These are phyloP conservation scores for Syzygium aqueum DNA, from an alignment of 345 rosid species.

Conservation along the genomic window DNA sequence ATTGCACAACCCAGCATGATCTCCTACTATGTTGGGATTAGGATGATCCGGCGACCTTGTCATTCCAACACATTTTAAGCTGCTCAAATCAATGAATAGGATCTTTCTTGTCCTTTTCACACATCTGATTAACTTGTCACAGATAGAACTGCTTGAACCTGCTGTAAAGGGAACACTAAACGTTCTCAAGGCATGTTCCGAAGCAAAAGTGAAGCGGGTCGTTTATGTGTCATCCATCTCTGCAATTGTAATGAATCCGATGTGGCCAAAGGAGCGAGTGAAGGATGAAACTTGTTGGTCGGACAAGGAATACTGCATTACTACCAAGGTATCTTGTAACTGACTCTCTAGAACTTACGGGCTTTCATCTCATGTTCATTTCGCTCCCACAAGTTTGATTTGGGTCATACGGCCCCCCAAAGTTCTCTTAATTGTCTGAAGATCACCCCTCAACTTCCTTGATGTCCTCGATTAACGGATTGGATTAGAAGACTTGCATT, in stretches of 20 bases:
- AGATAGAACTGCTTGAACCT: slow-evolving; percentile 15
- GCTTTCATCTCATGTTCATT: neutral
- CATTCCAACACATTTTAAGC: neutral
- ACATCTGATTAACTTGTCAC: neutral
- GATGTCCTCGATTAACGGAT: neutral
- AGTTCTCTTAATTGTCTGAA: neutral
- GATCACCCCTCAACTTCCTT: neutral
- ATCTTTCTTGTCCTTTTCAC: neutral
- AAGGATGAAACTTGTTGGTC: slow-evolving; percentile 29
- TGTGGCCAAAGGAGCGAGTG: slow-evolving; percentile 15
- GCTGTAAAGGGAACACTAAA: slow-evolving; percentile 19
- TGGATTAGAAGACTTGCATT: neutral
- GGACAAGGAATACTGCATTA: slow-evolving; percentile 15
- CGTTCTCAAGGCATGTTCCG: slow-evolving; percentile 14
- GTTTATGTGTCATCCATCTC: slow-evolving; percentile 13
- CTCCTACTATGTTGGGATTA: too few relatives aligned
- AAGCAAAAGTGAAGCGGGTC: slow-evolving; percentile 15
- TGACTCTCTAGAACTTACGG: neutral
- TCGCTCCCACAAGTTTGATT: neutral
- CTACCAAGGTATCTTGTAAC: slow-evolving; percentile 2
- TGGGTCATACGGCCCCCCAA: neutral
- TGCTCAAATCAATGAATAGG: neutral
- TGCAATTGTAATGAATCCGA: slow-evolving; percentile 11
- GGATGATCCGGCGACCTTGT: too few relatives aligned
- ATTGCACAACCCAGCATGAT: too few relatives aligned